Base-by-base conservation (phyloP, 306 rosid genomes). In the Quercus engelmannii region DNA sequence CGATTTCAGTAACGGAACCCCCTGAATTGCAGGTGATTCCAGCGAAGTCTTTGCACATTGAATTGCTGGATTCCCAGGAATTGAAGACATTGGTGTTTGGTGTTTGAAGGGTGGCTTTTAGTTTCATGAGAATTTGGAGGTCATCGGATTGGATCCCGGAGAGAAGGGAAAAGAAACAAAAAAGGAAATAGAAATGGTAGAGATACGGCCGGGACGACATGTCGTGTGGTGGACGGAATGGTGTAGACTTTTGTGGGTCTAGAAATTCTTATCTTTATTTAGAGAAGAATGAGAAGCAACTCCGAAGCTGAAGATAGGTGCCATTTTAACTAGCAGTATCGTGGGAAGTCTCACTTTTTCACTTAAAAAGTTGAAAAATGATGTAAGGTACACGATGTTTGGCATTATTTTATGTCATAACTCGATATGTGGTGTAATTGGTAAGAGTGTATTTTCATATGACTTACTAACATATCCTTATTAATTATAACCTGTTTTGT, bases 1-100 rank as follows among this genome's bases (percentile, higher is more conserved):
- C 79, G 69, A 96, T 90, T 79, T 77, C 93, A 3, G 67, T 56
- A 17, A 96, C 92, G 4, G 76, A 84, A 3, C 68, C 61, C 0
- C 46, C 5, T 17, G 84, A 41, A 54, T 87, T 74, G 87, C 99
- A 96, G 1, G 82, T 56, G 35, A 96, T 55, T 31, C 99, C 99
- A 6, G 63, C 0, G 82, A 96, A 96, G 4, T 4, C 46, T 41
- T 41, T 65, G 83, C 97, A 90, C 0, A 67, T 3, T 20, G 88
- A 5, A 15, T 1, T 81, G 46, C 80, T 41, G 71, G 76, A 12
- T 8, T 52, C 61, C 99, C 99, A 96, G 4, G 92, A 74, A 69
- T 10, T 4, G 13, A 93, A 85, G 17, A 78, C 52, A 0, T 52
- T 20, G 76, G 87, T 0, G 61, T 74, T 73, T 18, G 93, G 71